Evolutionary conservation across 2,329 filamentous ascomycete species (phyloP).

Genomic region (Boeremia exigua): DNA sequence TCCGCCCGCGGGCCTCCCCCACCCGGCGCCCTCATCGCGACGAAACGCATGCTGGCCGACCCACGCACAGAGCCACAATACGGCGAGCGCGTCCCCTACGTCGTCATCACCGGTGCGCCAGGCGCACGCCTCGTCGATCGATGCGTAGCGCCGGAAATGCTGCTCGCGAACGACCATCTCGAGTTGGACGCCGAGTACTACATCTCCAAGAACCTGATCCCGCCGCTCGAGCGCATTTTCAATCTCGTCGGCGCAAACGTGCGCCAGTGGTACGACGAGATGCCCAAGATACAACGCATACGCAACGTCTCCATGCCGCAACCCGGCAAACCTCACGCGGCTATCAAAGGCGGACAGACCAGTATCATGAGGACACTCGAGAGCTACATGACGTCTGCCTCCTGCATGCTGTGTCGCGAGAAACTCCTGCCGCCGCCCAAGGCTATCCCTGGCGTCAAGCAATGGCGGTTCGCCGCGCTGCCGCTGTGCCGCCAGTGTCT

Average conservation of each 20-base stretch:
- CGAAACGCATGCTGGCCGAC: conserved; percentile 84
- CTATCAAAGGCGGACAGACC: conserved; percentile 28
- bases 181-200: conserved; percentile 96
- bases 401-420: conserved; percentile 77
- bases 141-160: conserved; percentile 83
- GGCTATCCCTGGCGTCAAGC: conserved; percentile 20
- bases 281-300: conserved; percentile 87
- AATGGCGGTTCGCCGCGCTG: conserved; percentile 31
- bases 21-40: conserved; percentile 86
- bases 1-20: conserved; percentile 79
- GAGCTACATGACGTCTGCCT: conserved; percentile 83
- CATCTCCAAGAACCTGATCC: conserved; percentile 93
- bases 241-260: conserved; percentile 94
- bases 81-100: conserved; percentile 92
- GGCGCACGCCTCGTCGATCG: conserved; percentile 86
- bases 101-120: conserved; percentile 87
- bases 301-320: conserved; percentile 60
- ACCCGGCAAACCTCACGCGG: conserved; percentile 19
- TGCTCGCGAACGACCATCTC: conserved; percentile 77
- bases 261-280: conserved; percentile 90
- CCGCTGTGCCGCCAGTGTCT: conserved; percentile 67
- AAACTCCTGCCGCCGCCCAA: conserved; percentile 56
- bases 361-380: conserved; percentile 77
- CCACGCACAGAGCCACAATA: conserved; percentile 89
- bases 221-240: conserved; percentile 94